phyloP scores from a whole-genome alignment of 2,329 filamentous ascomycete genomes.

The Pseudovirgaria hyperparasitica region DNA sequence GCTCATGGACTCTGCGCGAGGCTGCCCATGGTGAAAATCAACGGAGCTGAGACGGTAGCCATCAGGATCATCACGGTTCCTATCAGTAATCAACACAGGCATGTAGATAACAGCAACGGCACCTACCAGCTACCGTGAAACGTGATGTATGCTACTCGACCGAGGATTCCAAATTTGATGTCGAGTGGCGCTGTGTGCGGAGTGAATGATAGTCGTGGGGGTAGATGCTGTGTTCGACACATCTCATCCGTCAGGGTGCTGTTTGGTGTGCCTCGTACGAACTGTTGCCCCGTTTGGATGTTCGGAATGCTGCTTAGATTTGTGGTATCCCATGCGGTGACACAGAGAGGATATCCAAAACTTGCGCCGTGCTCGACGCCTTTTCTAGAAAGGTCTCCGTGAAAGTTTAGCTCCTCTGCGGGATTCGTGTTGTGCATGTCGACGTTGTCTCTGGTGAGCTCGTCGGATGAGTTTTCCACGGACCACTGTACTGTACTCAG shows the following conservation, averaged over 20 bases:
- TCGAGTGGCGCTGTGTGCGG: conserved; percentile 18
- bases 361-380: conserved; percentile 34
- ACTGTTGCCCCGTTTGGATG: conserved; percentile 12
- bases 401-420: conserved; percentile 60
- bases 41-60: conserved; percentile 11
- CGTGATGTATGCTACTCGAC: conserved; percentile 13
- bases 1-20: conserved; percentile 8
- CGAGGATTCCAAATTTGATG: conserved; percentile 13
- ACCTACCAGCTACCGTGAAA: conserved; percentile 19
- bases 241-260: conserved; percentile 14
- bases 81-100: conserved; percentile 13
- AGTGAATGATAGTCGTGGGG: conserved; percentile 11
- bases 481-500: conserved; percentile 17
- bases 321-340: conserved; percentile 48
- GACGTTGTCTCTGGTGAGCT: conserved; percentile 40
- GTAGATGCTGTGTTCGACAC: conserved; percentile 10
- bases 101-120: conserved; percentile 12
- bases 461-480: conserved; percentile 59
- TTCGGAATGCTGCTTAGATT: no score
- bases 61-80: conserved; percentile 10
- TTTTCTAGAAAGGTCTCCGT: conserved; percentile 38
- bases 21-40: conserved; percentile 8
- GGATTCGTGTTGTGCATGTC: conserved; percentile 56
- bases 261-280: conserved; percentile 15
- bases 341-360: conserved; percentile 59